phyloP scores from a whole-genome alignment of 1,284 basidiomycete genomes.

The Cutaneotrichosporon cutaneum region DNA sequence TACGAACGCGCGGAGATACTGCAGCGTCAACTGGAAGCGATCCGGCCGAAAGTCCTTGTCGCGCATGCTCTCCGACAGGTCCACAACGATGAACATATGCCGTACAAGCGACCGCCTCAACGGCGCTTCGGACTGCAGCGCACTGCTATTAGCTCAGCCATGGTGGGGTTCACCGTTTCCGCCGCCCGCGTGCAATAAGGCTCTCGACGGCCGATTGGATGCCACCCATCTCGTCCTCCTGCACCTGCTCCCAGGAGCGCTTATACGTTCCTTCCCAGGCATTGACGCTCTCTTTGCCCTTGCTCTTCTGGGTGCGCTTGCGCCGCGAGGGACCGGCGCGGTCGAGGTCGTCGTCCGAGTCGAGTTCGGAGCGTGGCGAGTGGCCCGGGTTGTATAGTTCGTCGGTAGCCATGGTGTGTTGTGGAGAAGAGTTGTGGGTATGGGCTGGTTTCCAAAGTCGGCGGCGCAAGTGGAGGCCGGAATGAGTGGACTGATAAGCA shows the following conservation, averaged over 20 bases:
- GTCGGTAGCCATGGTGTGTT: slow-evolving; percentile 19
- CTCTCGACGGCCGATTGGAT: slow-evolving; percentile 86
- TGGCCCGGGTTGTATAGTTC: slow-evolving; percentile 22
- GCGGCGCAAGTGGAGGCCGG: neutral
- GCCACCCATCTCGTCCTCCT: slow-evolving; percentile 92
- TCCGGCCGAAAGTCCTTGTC: slow-evolving; percentile 93
- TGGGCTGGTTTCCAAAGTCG: neutral
- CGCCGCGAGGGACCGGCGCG: slow-evolving; percentile 26
- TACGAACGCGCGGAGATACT: slow-evolving; percentile 86
- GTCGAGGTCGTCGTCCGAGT: slow-evolving; percentile 29
- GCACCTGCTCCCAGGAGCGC: slow-evolving; percentile 93
- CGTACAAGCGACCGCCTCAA: slow-evolving; percentile 94
- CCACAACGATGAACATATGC: slow-evolving; percentile 85
- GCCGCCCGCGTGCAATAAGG: slow-evolving; percentile 76
- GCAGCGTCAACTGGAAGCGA: slow-evolving; percentile 68
- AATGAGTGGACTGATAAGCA: neutral
- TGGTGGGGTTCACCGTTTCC: slow-evolving; percentile 83
- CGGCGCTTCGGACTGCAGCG: slow-evolving; percentile 71
- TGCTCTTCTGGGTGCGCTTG: slow-evolving; percentile 23
- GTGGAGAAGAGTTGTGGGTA: neutral
- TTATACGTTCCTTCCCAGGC: slow-evolving; percentile 96
- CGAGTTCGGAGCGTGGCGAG: slow-evolving; percentile 19
- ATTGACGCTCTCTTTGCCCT: slow-evolving; percentile 56
- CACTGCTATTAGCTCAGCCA: slow-evolving; percentile 40
- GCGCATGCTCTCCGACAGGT: slow-evolving; percentile 86